Evolutionary conservation across 306 rosid species (phyloP), one percentile per base, ranked within the genome.

Genomic region (Betula pendula): DNA sequence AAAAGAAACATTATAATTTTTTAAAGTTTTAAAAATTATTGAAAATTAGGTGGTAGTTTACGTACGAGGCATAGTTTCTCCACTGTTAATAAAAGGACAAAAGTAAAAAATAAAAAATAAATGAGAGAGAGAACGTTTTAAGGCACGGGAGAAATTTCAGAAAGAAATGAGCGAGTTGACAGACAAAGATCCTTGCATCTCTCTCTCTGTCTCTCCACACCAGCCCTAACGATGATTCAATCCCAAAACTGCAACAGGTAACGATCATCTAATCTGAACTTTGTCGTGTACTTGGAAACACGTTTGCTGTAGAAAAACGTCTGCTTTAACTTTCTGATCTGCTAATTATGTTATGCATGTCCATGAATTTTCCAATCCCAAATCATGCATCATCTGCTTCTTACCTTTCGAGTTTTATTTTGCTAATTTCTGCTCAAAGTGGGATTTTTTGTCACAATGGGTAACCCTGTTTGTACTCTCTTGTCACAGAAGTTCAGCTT

Each of bases 161-260:
- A 24, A 16, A 44, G 50, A 43, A 68, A 68, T 38, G 42, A 6
- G 42, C 42, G 42, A 38, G 42, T 38, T 38, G 8, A 38, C 42
- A 38, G 42, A 38, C 42, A 38, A 38, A 38, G 42, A 5, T 38
- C 42, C n/a, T n/a, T n/a, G 4, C 55, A 0, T 60, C 17, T 2
- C 25, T 35, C 42, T 22, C 50, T 63, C 13, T 77, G 60, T 44
- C 59, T 16, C 65, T 44, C 19, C 24, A 9, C 11, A 19, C 59
- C 73, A 73, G 4, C 75, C 67, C 62, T 73, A 42, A 5, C 52
- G 74, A 66, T 74, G 50, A 72, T 50, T 17, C 60, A 58, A 67
- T 65, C 60, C 12, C 62, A 4, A 8, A 17, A 8, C 47, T 44
- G 7, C 53, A 1, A 5, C 17, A 77, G 87, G 87, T 79, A 73